phyloP scores from a whole-genome alignment of 148 eudicot genomes.

The Rhododendron henanense region DNA sequence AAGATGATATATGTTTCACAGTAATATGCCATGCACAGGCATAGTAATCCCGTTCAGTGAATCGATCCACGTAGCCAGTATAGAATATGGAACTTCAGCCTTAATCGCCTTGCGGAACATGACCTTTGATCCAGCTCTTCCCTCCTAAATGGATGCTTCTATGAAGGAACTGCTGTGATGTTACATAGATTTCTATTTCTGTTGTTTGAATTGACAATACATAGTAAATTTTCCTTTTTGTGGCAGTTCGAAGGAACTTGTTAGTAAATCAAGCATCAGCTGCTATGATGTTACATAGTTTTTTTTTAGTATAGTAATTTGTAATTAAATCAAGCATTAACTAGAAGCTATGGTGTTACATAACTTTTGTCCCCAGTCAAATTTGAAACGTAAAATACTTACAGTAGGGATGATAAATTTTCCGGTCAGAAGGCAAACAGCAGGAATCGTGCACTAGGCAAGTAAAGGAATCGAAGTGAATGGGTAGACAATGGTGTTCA shows the following conservation, averaged over 20 bases:
- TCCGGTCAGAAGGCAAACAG: slow-evolving; percentile 93
- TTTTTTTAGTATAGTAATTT: no score
- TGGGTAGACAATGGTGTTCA: slow-evolving; percentile 87
- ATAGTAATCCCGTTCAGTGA: neutral
- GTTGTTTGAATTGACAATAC: no score
- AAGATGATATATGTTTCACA: neutral
- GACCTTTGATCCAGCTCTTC: neutral
- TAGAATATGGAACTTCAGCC: neutral
- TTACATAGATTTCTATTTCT: no score
- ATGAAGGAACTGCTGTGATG: no score
- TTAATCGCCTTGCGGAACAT: neutral
- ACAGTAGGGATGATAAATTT: slow-evolving; percentile 96
- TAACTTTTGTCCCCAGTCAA: neutral
- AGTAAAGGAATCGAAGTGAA: slow-evolving; percentile 91
- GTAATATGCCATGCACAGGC: neutral
- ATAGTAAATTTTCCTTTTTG: no score
- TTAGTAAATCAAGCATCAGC: no score
- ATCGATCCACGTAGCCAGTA: neutral
- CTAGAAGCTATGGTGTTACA: neutral
- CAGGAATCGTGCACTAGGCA: slow-evolving; percentile 92
- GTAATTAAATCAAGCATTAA: no score
- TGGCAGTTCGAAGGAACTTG: no score
- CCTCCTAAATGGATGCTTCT: neutral
- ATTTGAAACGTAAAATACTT: slow-evolving; percentile 18
- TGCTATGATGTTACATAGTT: no score